These are phyloP conservation scores for Calonectria crousiana DNA, from an alignment of 2,329 filamentous ascomycete species.

Conservation along the genomic window DNA sequence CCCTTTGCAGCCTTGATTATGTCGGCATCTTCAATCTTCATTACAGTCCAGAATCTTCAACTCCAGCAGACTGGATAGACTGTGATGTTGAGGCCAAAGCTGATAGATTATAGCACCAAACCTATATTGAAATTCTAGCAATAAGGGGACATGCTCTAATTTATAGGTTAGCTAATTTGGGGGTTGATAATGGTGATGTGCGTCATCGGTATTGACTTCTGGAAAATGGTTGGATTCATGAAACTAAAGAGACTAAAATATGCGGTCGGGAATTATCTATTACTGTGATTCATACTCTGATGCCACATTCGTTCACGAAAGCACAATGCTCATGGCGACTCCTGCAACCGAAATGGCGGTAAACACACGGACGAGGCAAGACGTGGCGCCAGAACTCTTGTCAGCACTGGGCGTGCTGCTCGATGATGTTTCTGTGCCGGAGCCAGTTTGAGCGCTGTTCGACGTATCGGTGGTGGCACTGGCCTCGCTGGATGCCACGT, in stretches of 20 bases:
- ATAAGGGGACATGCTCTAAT: background rate
- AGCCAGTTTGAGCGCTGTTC: background rate
- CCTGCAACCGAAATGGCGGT: conserved; percentile 1
- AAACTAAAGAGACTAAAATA: background rate
- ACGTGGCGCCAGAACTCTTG: conserved; percentile 7
- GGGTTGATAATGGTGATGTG: background rate
- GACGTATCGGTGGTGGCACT: background rate
- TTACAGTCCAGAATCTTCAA: too few relatives aligned
- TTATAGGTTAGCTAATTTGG: background rate
- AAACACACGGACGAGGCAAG: background rate
- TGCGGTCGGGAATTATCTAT: background rate
- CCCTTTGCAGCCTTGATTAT: too few relatives aligned
- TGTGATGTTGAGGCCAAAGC: too few relatives aligned
- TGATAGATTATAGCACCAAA: too few relatives aligned
- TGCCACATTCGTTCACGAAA: background rate
- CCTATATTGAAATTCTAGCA: too few relatives aligned
- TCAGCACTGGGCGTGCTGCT: background rate
- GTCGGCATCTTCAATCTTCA: too few relatives aligned
- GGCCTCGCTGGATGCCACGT: background rate
- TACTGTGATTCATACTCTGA: background rate
- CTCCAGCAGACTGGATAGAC: too few relatives aligned
- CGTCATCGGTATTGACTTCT: background rate
- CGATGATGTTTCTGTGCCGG: background rate
- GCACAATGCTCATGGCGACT: background rate
- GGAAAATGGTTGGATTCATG: background rate